Evolutionary conservation across 2,329 filamentous ascomycete genomes (phyloP), one percentile per base, ranked within the genome.

Genomic region (Aureobasidium uvarum): DNA sequence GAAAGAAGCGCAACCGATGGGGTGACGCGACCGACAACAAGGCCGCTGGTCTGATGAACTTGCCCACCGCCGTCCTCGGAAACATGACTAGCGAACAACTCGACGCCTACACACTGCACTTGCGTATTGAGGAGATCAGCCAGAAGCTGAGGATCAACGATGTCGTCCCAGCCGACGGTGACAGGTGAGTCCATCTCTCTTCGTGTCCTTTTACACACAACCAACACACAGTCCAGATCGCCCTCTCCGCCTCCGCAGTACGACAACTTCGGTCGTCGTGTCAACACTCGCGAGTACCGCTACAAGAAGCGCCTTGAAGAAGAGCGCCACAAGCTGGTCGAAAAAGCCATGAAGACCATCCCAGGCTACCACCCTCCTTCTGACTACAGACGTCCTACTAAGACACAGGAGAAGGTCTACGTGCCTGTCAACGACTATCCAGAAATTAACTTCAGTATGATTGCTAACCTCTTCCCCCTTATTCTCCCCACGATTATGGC

Each of bases 381-480:
- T 85, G 95, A 99, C 79, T 99, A 99, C 80, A 92, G 95, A 79
- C 91, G 95, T 74, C 95, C 95, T 69, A 98, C 94, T 78, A 99
- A 99, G 90, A 99, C 95, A 77, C 95, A 99, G 82, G 95, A 99
- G 85, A 99, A 99, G 85, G 96, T 99, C 90, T 99, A 99, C 79
- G 95, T 99, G 79, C 95, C 95, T 78, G 95, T 99, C 83, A 99
- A 99, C 87, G 95, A 99, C 81, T 99, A 99, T 80, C 95, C 95
- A 85, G 95, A 99, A 81, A 98, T 99, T 89, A 99, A 99, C 89
- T 99, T 99, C 92, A 99, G 95, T 99, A 97, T 94, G 94, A 94
- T 95, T 93, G 89, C 93, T 96, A 96, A 96, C 92, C 92, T 60
- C 71, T 76, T 75, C 81, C 80, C 82, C 77, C 23, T 55, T 36